Evolutionary conservation across 148 eudicot species (phyloP).

Genomic region (Amaranthus palmeri): DNA sequence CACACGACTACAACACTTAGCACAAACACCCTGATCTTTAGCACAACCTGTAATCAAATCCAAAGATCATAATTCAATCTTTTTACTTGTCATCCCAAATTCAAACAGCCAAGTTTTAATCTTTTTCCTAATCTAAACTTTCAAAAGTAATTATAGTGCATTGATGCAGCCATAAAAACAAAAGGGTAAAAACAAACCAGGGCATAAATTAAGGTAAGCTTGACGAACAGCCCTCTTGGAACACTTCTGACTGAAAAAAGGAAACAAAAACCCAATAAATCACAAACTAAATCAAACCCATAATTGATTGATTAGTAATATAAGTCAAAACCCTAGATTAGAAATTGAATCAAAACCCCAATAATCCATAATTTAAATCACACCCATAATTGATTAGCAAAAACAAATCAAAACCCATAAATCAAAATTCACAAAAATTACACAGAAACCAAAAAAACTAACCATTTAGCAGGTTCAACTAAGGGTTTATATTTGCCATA

Average conservation of each 20-base stretch:
- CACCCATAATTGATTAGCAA: too few species aligned
- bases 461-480: constrained; percentile 86
- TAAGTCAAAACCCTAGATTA: too few species aligned
- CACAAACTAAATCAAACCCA: constrained; percentile 16
- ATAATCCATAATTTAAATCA: too few species aligned
- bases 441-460: neutral
- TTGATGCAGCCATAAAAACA: neutral
- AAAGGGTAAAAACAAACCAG: constrained; percentile 44
- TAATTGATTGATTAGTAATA: neutral
- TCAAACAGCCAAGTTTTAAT: neutral
- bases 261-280: neutral
- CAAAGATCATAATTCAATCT: constrained; percentile 11
- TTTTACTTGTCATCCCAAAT: neutral
- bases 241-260: constrained; percentile 60
- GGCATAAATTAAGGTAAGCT: constrained; percentile 81
- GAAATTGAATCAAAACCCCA: too few species aligned
- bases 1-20: constrained; percentile 72
- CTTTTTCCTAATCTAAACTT: neutral
- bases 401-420: too few species aligned
- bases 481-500: constrained; percentile 92
- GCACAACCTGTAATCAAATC: constrained; percentile 60
- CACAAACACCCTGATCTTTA: constrained; percentile 83
- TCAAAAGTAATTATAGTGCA: neutral
- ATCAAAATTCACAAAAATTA: constrained; percentile 6
- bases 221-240: constrained; percentile 85